These are phyloP conservation scores for Trichomonas gallinae DNA, from an alignment of 208 protist species.

Conservation along the genomic window DNA sequence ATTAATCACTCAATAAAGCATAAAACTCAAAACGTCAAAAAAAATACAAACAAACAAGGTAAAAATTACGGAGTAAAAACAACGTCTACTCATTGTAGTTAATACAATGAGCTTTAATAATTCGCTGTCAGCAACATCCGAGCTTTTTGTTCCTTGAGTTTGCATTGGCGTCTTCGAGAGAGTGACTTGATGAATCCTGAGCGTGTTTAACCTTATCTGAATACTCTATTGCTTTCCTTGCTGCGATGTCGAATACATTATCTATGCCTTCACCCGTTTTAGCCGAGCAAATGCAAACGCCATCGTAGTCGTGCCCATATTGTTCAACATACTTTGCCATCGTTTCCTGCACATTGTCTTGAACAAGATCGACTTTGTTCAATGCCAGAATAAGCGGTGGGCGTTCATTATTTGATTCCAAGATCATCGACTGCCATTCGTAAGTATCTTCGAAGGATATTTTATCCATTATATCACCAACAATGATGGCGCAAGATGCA, in stretches of 20 bases:
- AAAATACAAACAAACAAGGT: no score
- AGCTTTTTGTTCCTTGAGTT: not conserved
- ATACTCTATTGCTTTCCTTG: not conserved
- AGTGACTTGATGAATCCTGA: not conserved
- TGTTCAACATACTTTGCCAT: not conserved
- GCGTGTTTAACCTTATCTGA: not conserved
- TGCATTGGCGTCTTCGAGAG: not conserved
- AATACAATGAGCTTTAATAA: no score
- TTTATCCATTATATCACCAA: not conserved
- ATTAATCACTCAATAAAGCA: no score
- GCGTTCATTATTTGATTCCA: not conserved
- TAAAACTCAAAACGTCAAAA: no score
- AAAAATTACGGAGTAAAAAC: no score
- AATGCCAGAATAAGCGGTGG: not conserved
- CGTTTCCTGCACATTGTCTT: not conserved
- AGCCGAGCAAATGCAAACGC: not conserved
- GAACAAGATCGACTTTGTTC: not conserved
- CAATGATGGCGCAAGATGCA: not conserved
- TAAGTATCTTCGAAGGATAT: not conserved
- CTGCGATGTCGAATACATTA: not conserved
- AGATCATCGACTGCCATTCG: not conserved
- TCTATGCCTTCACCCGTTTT: not conserved
- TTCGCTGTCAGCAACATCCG: not conserved
- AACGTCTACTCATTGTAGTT: no score
- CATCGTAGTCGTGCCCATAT: not conserved